phyloP scores from a whole-genome alignment of 345 rosid species.

The Erucastrum elatum region DNA sequence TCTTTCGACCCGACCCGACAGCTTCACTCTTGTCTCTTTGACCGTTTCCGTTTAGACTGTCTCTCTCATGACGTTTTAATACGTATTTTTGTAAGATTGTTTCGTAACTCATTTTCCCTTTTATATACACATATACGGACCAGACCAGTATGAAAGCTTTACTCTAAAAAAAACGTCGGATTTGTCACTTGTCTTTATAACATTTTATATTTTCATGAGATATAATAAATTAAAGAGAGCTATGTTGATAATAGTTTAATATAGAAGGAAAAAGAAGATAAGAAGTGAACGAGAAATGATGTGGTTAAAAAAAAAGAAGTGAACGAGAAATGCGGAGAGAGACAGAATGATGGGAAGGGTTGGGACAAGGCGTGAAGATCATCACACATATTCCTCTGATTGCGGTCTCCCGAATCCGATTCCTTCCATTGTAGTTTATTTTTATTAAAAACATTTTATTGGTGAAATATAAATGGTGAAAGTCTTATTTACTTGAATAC shows the following conservation, averaged over 20 bases:
- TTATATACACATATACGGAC: slow-evolving; percentile 3
- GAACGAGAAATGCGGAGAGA: slow-evolving; percentile 37
- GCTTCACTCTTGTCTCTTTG: slow-evolving; percentile 39
- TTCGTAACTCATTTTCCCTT: background rate
- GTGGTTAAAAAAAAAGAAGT: background rate
- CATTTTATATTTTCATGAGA: background rate
- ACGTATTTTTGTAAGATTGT: slow-evolving; percentile 8
- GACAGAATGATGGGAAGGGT: slow-evolving; percentile 39
- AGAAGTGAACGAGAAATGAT: slow-evolving; percentile 29
- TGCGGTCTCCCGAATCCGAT: slow-evolving; percentile 31
- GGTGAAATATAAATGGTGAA: background rate
- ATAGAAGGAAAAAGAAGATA: background rate
- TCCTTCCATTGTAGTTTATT: background rate
- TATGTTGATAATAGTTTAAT: background rate
- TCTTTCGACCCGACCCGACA: slow-evolving; percentile 36
- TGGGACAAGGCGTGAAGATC: slow-evolving; percentile 36
- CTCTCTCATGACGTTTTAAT: background rate
- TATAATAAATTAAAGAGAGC: background rate
- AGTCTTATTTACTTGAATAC: background rate
- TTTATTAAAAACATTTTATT: background rate
- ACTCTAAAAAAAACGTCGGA: slow-evolving; percentile 3
- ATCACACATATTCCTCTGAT: slow-evolving; percentile 36
- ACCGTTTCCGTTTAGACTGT: slow-evolving; percentile 8
- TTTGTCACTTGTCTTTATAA: slow-evolving; percentile 27
- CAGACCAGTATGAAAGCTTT: slow-evolving; percentile 26